phyloP scores from a whole-genome alignment of 2,329 filamentous ascomycete species.

The Ophiostoma australiae region DNA sequence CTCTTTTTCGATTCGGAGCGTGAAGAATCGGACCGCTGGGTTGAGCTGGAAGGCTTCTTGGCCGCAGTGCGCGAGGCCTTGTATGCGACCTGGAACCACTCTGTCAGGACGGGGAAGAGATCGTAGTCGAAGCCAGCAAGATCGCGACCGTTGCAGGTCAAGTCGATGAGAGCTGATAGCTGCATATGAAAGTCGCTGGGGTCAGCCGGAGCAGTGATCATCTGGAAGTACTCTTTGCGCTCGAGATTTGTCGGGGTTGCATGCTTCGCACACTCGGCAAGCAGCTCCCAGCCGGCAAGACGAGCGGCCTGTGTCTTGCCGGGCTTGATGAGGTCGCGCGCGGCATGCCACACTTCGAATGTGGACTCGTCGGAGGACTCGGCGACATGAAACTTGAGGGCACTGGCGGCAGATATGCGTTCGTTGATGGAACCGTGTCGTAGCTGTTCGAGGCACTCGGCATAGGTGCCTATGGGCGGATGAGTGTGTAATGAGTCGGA shows the following conservation, averaged over 20 bases:
- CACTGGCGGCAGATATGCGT: constrained; percentile 53
- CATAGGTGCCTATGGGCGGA: constrained; percentile 40
- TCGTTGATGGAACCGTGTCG: constrained; percentile 49
- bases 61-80: constrained; percentile 40
- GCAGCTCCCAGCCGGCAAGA: constrained; percentile 58
- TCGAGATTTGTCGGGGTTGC: constrained; percentile 60
- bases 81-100: constrained; percentile 56
- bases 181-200: constrained; percentile 63
- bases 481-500: neutral
- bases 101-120: constrained; percentile 56
- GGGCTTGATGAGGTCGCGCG: constrained; percentile 59
- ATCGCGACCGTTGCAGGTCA: constrained; percentile 58
- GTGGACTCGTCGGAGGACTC: constrained; percentile 57
- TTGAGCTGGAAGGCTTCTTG: constrained; percentile 33
- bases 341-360: constrained; percentile 61
- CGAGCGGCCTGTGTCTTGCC: constrained; percentile 51
- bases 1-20: constrained; percentile 18
- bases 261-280: constrained; percentile 62
- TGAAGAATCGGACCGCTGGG: constrained; percentile 6
- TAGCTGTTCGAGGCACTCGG: constrained; percentile 51
- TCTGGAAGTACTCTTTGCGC: constrained; percentile 60
- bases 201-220: constrained; percentile 52
- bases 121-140: constrained; percentile 64
- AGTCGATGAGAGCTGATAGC: constrained; percentile 56
- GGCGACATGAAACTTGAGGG: constrained; percentile 51